phyloP scores from a whole-genome alignment of 768 basidiomycete genomes.

The Tulasnella sp. region DNA sequence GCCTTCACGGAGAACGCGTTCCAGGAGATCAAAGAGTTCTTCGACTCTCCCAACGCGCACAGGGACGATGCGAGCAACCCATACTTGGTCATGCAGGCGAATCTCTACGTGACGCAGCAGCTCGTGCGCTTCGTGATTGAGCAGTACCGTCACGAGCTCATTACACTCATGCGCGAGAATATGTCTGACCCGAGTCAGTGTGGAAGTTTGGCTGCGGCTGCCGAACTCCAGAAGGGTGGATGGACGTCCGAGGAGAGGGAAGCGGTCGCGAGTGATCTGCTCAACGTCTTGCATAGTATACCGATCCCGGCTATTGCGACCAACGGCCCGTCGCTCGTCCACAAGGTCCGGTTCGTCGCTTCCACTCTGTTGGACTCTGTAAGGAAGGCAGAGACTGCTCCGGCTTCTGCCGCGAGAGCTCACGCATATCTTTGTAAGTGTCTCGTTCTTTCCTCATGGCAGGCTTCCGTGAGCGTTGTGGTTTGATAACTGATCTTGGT shows the following conservation, averaged over 20 bases:
- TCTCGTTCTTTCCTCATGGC: no score
- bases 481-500: constrained; percentile 14
- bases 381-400: constrained; percentile 66
- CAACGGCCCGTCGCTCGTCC: constrained; percentile 52
- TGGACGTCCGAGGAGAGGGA: constrained; percentile 55
- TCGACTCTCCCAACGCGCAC: constrained; percentile 81
- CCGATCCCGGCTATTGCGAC: constrained; percentile 89
- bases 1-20: constrained; percentile 76
- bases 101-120: constrained; percentile 94
- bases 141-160: constrained; percentile 81
- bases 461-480: background rate
- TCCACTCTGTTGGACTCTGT: constrained; percentile 81
- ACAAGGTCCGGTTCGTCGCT: constrained; percentile 89
- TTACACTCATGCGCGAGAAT: constrained; percentile 52
- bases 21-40: constrained; percentile 81
- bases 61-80: constrained; percentile 78
- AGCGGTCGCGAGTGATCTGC: constrained; percentile 74
- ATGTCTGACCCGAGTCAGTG: constrained; percentile 39
- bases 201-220: constrained; percentile 10
- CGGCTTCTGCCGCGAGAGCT: constrained; percentile 70
- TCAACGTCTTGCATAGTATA: constrained; percentile 80
- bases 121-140: constrained; percentile 85
- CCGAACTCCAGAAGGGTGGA: constrained; percentile 12
- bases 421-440: constrained; percentile 77
- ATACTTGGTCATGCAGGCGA: constrained; percentile 86